phyloP scores from a whole-genome alignment of 1,139 yeast genomes.

The Yamadazyma taylorii region DNA sequence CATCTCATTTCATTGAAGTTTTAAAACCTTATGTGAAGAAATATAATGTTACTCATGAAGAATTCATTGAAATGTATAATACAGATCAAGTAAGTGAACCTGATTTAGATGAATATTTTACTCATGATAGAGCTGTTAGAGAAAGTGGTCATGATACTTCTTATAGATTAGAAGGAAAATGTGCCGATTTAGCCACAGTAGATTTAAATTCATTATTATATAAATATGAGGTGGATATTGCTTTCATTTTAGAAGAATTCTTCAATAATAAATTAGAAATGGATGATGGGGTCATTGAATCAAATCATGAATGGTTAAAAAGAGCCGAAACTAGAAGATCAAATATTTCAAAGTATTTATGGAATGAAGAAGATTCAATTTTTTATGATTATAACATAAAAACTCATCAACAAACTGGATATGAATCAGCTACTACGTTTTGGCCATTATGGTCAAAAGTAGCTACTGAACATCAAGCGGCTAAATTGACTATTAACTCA shows the following conservation, averaged over 20 bases:
- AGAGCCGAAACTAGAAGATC: slow-evolving; percentile 56
- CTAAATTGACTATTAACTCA: slow-evolving; percentile 54
- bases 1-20: slow-evolving; percentile 79
- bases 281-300: slow-evolving; percentile 38
- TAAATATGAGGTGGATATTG: slow-evolving; percentile 89
- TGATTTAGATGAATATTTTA: slow-evolving; percentile 78
- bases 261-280: slow-evolving; percentile 51
- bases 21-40: slow-evolving; percentile 70
- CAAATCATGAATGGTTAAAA: slow-evolving; percentile 58
- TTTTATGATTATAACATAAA: slow-evolving; percentile 84
- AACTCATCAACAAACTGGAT: slow-evolving; percentile 53
- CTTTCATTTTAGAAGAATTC: slow-evolving; percentile 55
- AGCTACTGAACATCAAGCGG: slow-evolving; percentile 77
- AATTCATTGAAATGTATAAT: slow-evolving; percentile 73
- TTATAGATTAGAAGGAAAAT: slow-evolving; percentile 84
- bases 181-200: slow-evolving; percentile 88
- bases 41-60: slow-evolving; percentile 59
- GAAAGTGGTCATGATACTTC: slow-evolving; percentile 97
- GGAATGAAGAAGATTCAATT: slow-evolving; percentile 81
- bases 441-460: slow-evolving; percentile 91
- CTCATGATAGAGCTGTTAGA: slow-evolving; percentile 93
- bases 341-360: slow-evolving; percentile 66
- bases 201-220: slow-evolving; percentile 84
- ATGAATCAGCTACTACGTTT: slow-evolving; percentile 87
- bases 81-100: slow-evolving; percentile 68